Conservation (phyloP, 129 eudicot genomes). For the Lactuca saligna region DNA sequence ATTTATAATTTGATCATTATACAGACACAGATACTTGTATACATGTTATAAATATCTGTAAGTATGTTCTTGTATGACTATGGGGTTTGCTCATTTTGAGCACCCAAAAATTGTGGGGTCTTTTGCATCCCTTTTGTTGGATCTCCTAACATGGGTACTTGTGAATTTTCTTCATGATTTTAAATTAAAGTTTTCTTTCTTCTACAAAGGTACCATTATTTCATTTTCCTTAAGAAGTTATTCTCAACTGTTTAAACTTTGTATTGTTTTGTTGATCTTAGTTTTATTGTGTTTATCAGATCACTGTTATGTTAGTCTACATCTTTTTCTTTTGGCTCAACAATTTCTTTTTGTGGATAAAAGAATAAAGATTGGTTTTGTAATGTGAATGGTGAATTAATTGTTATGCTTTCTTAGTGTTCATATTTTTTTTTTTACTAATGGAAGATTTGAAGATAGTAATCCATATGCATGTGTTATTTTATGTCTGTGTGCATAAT, state of each 20-base stretch:
- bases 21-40: neutral
- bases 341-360: neutral
- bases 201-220: neutral
- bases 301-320: neutral
- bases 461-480: neutral
- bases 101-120: slow-evolving; percentile 4
- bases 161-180: neutral
- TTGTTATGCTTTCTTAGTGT: slow-evolving; percentile 10
- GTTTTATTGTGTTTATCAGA: neutral
- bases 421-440: neutral
- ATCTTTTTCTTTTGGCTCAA: neutral
- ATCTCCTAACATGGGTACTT: too few species aligned
- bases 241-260: neutral
- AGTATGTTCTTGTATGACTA: neutral
- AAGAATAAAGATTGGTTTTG: neutral
- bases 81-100: neutral
- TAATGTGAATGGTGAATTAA: neutral
- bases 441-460: neutral
- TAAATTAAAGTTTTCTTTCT: too few species aligned
- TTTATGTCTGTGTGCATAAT: slow-evolving; percentile 10
- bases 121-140: neutral
- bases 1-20: slow-evolving; percentile 6
- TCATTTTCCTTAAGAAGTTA: neutral
- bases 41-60: slow-evolving; percentile 4
- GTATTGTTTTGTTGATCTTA: slow-evolving; percentile 6